A percentile compares a stretch with the other conserved stretches of the same genome.
These are phyloP conservation scores for Botryotinia globosa DNA, from an alignment of 2,329 filamentous ascomycete genomes.

Conservation along the genomic window DNA sequence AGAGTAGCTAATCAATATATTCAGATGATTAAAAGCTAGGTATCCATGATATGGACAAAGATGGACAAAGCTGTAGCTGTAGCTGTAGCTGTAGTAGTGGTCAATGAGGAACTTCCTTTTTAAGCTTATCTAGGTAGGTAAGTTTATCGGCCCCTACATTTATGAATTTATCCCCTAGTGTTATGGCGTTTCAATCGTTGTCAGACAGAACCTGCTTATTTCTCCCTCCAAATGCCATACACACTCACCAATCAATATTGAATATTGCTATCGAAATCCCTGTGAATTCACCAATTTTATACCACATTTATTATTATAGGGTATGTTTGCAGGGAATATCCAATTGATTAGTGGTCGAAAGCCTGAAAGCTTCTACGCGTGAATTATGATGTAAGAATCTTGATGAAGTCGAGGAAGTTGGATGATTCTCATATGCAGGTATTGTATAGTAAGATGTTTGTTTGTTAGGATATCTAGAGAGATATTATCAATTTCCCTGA, in stretches of 20 bases:
- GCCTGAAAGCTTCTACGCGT: neutral
- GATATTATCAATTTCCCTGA: neutral
- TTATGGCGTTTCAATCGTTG: neutral
- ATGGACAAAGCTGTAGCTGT: too few relatives aligned
- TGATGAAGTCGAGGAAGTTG: neutral
- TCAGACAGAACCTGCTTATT: slow-evolving; percentile 14
- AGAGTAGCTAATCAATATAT: neutral
- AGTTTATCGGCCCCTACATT: neutral
- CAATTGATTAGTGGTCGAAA: neutral
- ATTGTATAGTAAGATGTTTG: neutral
- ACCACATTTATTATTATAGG: slow-evolving; percentile 1
- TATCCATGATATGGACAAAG: neutral
- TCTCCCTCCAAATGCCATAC: neutral
- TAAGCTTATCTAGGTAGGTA: neutral
- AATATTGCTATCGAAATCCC: slow-evolving; percentile 4
- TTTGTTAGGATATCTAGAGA: neutral
- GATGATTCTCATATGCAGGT: neutral
- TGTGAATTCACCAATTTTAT: neutral
- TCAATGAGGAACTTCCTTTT: neutral
- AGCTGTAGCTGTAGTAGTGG: neutral
- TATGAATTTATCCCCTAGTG: neutral
- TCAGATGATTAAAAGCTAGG: neutral
- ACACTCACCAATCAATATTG: slow-evolving; percentile 13
- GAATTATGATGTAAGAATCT: slow-evolving; percentile 3
- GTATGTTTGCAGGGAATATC: slow-evolving; percentile 2